These are phyloP conservation scores for Pseudogymnoascus sp. DNA, from an alignment of 2,329 filamentous ascomycete genomes.

Conservation along the genomic window DNA sequence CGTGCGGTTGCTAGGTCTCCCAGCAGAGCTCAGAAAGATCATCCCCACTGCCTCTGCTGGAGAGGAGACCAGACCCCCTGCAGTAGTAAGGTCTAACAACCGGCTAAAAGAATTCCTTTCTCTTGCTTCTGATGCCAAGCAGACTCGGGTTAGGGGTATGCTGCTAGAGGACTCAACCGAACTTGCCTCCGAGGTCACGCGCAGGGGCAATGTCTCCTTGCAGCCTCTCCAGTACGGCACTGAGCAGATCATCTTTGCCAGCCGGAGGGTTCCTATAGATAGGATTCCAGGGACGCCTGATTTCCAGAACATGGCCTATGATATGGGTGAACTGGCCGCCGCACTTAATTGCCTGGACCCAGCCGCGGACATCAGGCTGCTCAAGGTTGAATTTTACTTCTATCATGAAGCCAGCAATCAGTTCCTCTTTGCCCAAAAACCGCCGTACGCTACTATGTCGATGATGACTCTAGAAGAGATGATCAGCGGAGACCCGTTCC, in stretches of 20 bases:
- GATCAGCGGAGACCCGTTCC: constrained; percentile 1
- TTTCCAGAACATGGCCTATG: background rate
- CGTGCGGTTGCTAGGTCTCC: constrained; percentile 9
- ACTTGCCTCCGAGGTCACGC: background rate
- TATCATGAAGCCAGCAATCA: background rate
- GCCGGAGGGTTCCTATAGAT: background rate
- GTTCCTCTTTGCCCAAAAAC: constrained; percentile 6
- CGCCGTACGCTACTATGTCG: background rate
- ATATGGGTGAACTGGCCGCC: background rate
- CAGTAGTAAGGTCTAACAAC: background rate
- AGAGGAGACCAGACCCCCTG: background rate
- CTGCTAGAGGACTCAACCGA: background rate
- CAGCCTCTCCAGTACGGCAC: background rate
- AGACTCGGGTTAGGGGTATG: background rate
- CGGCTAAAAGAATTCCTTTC: background rate
- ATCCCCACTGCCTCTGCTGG: background rate
- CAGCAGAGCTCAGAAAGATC: constrained; percentile 5
- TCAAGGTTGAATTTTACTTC: constrained; percentile 8
- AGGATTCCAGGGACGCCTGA: background rate
- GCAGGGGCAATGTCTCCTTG: background rate
- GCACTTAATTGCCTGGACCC: background rate
- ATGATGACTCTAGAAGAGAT: constrained; percentile 2
- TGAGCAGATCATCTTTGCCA: background rate
- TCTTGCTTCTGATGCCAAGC: background rate
- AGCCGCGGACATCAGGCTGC: background rate